These are phyloP conservation scores for Phytophthora constricta DNA, from an alignment of 352 stramenopile genomes.

Conservation along the genomic window DNA sequence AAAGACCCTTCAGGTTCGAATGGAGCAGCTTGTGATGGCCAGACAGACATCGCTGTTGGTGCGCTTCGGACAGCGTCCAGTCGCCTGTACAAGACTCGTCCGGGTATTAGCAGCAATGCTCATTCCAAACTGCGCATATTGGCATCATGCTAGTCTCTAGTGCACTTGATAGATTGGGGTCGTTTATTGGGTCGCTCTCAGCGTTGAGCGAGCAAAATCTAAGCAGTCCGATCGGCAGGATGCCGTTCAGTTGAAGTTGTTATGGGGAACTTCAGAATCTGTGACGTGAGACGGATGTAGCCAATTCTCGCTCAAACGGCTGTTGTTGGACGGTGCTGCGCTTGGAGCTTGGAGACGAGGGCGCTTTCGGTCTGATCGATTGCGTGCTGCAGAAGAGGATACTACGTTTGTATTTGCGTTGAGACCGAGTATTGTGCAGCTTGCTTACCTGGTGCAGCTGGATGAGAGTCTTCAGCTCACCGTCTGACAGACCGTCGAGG, in stretches of 20 bases:
- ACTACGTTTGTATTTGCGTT: slow-evolving; percentile 3
- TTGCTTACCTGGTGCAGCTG: slow-evolving; percentile 58
- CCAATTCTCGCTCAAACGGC: slow-evolving; percentile 13
- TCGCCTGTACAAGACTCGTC: too few species aligned
- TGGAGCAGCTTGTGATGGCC: too few species aligned
- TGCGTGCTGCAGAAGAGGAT: slow-evolving; percentile 36
- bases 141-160: too few species aligned
- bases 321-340: slow-evolving; percentile 19
- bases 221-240: neutral
- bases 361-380: slow-evolving; percentile 60
- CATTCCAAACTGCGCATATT: too few species aligned
- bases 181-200: neutral
- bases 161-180: too few species aligned
- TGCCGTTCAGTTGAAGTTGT: slow-evolving; percentile 29
- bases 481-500: slow-evolving; percentile 42
- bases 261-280: slow-evolving; percentile 41
- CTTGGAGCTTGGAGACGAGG: slow-evolving; percentile 63
- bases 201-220: neutral
- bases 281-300: slow-evolving; percentile 33
- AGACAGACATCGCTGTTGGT: too few species aligned
- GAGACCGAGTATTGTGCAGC: neutral
- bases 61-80: too few species aligned
- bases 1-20: too few species aligned
- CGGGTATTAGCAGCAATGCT: too few species aligned
- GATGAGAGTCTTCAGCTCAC: slow-evolving; percentile 62